phyloP scores from a whole-genome alignment of 2,329 filamentous ascomycete species.

The Hymenoscyphus scutula region DNA sequence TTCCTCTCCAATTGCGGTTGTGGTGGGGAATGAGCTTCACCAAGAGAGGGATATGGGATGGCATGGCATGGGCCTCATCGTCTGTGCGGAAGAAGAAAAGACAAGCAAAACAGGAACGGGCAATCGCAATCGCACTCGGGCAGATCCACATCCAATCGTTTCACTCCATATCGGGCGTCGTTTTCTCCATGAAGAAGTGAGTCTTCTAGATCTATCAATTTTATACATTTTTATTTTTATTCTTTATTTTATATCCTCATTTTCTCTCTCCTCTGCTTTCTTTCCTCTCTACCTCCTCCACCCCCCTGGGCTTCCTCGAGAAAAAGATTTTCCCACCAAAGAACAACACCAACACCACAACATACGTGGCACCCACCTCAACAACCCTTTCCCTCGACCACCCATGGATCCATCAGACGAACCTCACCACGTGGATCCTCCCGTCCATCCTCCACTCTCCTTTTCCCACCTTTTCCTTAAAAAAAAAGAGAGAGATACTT shows the following conservation, averaged over 20 bases:
- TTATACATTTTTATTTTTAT: too few relatives aligned
- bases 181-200: too few relatives aligned
- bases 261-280: neutral
- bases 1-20: too few relatives aligned
- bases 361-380: constrained; percentile 1
- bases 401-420: neutral
- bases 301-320: neutral
- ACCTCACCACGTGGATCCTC: neutral
- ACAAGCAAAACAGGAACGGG: neutral
- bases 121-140: too few relatives aligned
- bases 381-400: neutral
- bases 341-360: neutral
- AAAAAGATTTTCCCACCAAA: neutral
- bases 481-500: neutral
- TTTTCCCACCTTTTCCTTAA: neutral
- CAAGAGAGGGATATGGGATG: neutral
- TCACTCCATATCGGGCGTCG: too few relatives aligned
- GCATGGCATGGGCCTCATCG: neutral
- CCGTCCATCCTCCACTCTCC: neutral
- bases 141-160: too few relatives aligned
- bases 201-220: too few relatives aligned
- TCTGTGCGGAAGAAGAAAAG: neutral
- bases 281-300: neutral
- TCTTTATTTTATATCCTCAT: neutral
- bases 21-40: neutral